Evolutionary conservation across 2,329 filamentous ascomycete genomes (phyloP), one percentile per base, ranked within the genome.

Genomic region (Catunica adiposa): DNA sequence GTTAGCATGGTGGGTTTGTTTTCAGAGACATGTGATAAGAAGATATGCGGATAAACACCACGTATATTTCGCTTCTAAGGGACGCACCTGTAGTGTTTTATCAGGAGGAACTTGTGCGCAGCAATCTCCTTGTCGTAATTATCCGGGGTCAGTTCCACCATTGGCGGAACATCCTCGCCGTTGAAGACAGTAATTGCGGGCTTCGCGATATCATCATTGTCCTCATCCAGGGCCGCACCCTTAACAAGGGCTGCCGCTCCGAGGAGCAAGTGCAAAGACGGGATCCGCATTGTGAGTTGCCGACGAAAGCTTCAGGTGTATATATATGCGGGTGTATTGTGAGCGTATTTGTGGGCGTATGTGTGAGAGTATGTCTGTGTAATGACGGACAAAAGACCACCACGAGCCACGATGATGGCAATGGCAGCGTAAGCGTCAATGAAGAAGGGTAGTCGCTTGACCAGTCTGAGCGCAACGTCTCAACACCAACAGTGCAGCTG

Each of bases 61-160:
- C 38, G 15, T 42, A 15, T 7, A n/a, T 42, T 6, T 42, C 5
- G 38, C 17, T 42, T 7, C n/a, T 5, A n/a, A 20, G 6, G 14
- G 22, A 48, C 65, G 42, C 70, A 84, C 83, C 82, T 87, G 68
- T 78, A 85, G 62, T 83, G 82, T 66, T 84, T 80, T 51, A 80
- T 70, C 60, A 79, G 62, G 58, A 78, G 61, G 63, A 72, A 78
- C 64, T 76, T 76, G 31, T 71, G 68, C 55, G 70, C 71, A 60
- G 76, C 76, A 48, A 77, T 67, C 60, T 79, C 74, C 37, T 75
- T 70, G 3, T 80, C 74, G 61, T 82, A 76, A 61, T 72, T 81
- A 46, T 73, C 67, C 26, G 75, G 73, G 1, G 73, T 77, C 59
- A 88, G 64, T 63, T 83, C 77, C 46, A 75, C 67, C 63, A 85